These are phyloP conservation scores for Leccinum fibrillosum DNA, from an alignment of 768 basidiomycete species.

Conservation along the genomic window DNA sequence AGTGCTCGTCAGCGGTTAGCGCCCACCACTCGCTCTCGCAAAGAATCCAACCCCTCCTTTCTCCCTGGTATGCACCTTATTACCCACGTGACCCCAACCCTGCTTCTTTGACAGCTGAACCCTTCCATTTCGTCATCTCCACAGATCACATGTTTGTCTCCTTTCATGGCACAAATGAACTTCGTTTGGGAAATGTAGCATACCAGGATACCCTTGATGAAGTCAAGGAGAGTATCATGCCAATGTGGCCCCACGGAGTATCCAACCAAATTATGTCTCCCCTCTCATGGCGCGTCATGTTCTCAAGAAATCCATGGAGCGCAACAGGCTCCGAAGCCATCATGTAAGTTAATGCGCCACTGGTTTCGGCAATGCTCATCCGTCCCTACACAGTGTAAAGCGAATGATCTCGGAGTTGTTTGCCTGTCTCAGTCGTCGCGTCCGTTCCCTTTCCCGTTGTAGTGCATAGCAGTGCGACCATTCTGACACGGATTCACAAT, in stretches of 20 bases:
- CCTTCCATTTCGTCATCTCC: constrained; percentile 20
- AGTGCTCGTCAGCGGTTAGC: constrained; percentile 30
- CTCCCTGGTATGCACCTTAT: constrained; percentile 23
- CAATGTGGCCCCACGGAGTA: constrained; percentile 68
- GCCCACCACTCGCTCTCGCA: constrained; percentile 33
- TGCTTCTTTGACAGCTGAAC: constrained; percentile 21
- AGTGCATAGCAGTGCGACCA: constrained; percentile 1
- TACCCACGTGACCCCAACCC: not conserved
- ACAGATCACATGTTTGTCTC: constrained; percentile 73
- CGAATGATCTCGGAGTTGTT: constrained; percentile 60
- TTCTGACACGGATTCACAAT: constrained; percentile 5
- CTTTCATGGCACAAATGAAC: constrained; percentile 61
- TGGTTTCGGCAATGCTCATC: constrained; percentile 21
- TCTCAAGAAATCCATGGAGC: constrained; percentile 67
- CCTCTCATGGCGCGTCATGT: constrained; percentile 56
- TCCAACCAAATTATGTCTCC: constrained; percentile 39
- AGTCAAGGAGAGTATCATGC: constrained; percentile 52
- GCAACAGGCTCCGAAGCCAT: constrained; percentile 50
- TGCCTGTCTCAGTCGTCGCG: constrained; percentile 54
- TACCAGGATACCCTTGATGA: constrained; percentile 59
- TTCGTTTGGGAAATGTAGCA: constrained; percentile 44
- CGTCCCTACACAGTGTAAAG: constrained; percentile 43
- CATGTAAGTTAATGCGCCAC: constrained; percentile 36
- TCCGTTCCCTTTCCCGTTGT: constrained; percentile 30
- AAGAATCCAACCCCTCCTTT: constrained; percentile 36